These are phyloP conservation scores for Bacidia gigantensis DNA, from an alignment of 495 filamentous ascomycete genomes.

Conservation along the genomic window DNA sequence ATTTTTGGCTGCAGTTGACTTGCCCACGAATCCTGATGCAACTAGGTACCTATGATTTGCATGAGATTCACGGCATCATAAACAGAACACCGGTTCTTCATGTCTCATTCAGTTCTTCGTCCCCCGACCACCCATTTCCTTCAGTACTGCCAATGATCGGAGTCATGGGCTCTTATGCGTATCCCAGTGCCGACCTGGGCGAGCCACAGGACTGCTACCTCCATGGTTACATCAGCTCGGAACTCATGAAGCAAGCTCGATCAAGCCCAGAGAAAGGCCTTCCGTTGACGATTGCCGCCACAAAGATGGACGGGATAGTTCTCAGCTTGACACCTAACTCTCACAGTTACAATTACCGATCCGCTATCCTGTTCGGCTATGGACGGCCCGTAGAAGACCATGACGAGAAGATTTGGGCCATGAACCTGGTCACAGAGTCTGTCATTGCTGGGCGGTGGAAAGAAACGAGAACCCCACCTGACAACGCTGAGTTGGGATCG, in stretches of 20 bases:
- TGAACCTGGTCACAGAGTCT: constrained; percentile 67
- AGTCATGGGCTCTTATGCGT: constrained; percentile 57
- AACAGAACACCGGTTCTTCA: constrained; percentile 66
- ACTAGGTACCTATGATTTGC: constrained; percentile 58
- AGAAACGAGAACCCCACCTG: constrained; percentile 58
- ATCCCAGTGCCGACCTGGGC: constrained; percentile 46
- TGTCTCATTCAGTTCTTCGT: constrained; percentile 58
- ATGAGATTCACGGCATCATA: constrained; percentile 67
- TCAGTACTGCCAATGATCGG: constrained; percentile 80
- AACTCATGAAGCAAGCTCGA: constrained; percentile 58
- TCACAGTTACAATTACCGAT: constrained; percentile 85
- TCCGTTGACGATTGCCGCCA: constrained; percentile 53
- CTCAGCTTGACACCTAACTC: constrained; percentile 63
- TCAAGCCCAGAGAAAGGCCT: constrained; percentile 30
- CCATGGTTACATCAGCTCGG: constrained; percentile 74
- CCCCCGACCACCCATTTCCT: constrained; percentile 52
- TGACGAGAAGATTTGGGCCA: constrained; percentile 69
- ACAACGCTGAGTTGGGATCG: constrained; percentile 58
- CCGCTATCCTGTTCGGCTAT: constrained; percentile 64
- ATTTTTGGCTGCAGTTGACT: constrained; percentile 3
- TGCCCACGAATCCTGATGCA: neutral
- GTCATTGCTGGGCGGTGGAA: constrained; percentile 57
- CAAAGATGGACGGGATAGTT: constrained; percentile 59
- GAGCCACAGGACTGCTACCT: constrained; percentile 64
- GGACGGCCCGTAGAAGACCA: constrained; percentile 50